Conservation (phyloP, 139 green algal species). For the Chlamydomonas incerta region DNA sequence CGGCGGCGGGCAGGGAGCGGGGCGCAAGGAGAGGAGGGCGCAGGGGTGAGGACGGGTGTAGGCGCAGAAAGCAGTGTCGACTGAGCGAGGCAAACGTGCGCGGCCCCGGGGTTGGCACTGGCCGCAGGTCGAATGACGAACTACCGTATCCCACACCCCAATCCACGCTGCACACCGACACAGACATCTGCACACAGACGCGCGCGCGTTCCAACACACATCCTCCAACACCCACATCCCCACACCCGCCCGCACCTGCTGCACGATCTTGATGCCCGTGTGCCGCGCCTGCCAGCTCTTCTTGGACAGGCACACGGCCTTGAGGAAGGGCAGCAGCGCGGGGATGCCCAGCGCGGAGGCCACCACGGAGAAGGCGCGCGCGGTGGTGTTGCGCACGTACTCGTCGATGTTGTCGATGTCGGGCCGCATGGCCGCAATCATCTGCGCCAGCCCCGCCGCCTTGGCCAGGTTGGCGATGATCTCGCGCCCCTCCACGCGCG, state of each 20-base stretch:
- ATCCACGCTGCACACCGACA: too few species aligned
- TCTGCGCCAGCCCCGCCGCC: constrained; percentile 90
- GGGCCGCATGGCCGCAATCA: constrained; percentile 99
- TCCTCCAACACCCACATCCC: neutral
- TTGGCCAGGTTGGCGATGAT: constrained; percentile 99
- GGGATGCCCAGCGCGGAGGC: constrained; percentile 96
- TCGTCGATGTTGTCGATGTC: constrained; percentile 99
- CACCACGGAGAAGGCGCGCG: constrained; percentile 85
- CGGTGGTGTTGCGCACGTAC: constrained; percentile 98
- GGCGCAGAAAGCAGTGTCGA: too few species aligned
- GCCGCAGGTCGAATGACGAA: too few species aligned
- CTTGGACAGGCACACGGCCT: constrained; percentile 97
- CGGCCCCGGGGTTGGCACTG: too few species aligned
- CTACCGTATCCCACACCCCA: too few species aligned
- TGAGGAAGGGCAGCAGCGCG: constrained; percentile 97
- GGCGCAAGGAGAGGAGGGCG: neutral
- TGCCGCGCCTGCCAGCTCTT: constrained; percentile 98
- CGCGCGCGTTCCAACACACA: too few species aligned
- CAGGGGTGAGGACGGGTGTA: neutral
- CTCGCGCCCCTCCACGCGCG: constrained; percentile 96
- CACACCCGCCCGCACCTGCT: constrained; percentile 60
- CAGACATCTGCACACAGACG: too few species aligned
- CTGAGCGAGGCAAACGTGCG: too few species aligned
- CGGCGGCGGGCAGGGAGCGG: constrained; percentile 67
- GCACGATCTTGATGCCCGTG: constrained; percentile 99